Evolutionary conservation across 306 rosid genomes (phyloP), one percentile per base, ranked within the genome.

Genomic region (Prunus padus): DNA sequence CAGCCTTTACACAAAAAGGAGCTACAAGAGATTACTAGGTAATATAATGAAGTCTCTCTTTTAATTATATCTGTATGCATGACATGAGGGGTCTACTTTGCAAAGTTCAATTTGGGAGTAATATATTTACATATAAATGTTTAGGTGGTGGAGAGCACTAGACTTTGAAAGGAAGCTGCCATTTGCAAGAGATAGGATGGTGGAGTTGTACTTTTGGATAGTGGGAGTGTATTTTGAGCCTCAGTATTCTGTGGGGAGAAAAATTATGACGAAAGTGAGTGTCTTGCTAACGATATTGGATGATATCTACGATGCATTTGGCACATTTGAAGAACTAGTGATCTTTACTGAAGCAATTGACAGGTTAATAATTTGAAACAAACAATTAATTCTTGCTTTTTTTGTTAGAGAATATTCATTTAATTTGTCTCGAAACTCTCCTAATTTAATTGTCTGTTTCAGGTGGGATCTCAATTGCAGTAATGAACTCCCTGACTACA

Each of bases 61-160:
- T 22, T 22, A 46, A 64, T 37, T 64, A n/a, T 30, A 2, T 7
- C 16, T 16, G 9, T 30, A 4, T 3, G 31, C 37, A 31, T 31
- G 37, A 31, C 31, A n/a, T 14, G 49, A 12, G 30, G 12, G 28
- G 13, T 11, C 6, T 4, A 28, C 16, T 26, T 63, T 13, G 45
- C 45, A 42, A 20, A 4, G 8, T 37, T 37, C 2, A 2, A 16
- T 10, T 67, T 25, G 3, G 5, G 3, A 42, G 18, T n/a, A 9
- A 44, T 37, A 37, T 33, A 15, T 18, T 4, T 31, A 31, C 37
- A 31, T 31, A 31, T 31, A 31, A 40, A 20, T 19, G 1, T 23
- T 18, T 59, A 82, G 90, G 73, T 86, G 91, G 91, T 85, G 91
- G 89, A 83, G 75, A 11, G 81, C 71, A 33, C 73, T 87, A 19